Evolutionary conservation across 768 basidiomycete species (phyloP), one percentile per base, ranked within the genome.

Genomic region (Pluteus cervinus): DNA sequence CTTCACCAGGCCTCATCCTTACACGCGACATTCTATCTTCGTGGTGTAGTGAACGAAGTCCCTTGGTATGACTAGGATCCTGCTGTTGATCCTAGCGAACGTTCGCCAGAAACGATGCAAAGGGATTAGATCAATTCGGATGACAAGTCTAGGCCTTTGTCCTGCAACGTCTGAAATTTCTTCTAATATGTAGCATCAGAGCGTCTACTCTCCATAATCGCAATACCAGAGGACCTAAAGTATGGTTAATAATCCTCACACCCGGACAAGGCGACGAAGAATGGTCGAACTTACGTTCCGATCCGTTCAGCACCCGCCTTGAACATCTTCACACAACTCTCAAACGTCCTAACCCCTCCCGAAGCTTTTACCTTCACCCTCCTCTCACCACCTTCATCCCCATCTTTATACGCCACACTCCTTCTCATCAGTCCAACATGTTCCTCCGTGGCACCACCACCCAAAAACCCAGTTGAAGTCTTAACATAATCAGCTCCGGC

Each of bases 401-500:
- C n/a, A 9, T 47, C 51, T 40, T 59, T 63, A 37, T 62, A 61
- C 6, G 48, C 52, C 11, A 73, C 69, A 0, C 62, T 51, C 36
- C 50, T 58, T 36, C 57, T 63, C 67, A 74, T 69, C 30, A 72
- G 46, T 5, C 45, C 45, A 1, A 74, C 70, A 47, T 76, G 72
- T 20, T 61, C 60, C 28, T 53, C 54, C 2, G 63, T 64, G 1
- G 73, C 73, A 1, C 62, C 70, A 20, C 73, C 71, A 4, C 68
- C 62, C 4, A 55, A 61, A 40, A 75, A 76, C 3, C 73, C 73
- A 0, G 73, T 76, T 33, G 63, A 71, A 0, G 73, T 76, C 52
- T 75, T 74, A n/a, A 76, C 71, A 37, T 70, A 75, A 0, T 58
- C 53, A 1, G 71, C 73, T 5, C 71, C 72, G 0, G 73, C 71